Evolutionary conservation across 139 green algal species (phyloP).

Genomic region (Gonium pectorale): DNA sequence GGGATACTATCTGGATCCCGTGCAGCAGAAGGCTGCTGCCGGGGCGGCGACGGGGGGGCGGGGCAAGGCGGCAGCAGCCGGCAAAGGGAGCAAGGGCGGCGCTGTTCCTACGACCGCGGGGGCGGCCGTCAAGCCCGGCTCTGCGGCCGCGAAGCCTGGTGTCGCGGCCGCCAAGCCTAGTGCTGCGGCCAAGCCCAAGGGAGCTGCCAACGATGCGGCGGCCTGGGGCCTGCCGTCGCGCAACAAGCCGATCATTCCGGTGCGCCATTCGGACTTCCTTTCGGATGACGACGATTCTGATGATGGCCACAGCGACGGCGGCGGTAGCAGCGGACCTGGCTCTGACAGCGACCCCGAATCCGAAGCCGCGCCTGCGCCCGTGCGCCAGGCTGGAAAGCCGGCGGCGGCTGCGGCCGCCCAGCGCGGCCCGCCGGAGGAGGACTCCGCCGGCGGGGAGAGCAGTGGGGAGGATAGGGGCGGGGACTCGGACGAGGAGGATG

Average conservation of each 20-base stretch:
- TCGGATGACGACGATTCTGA: conserved; percentile 36
- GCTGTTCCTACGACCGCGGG: neutral
- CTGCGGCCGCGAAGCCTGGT: neutral
- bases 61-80: neutral
- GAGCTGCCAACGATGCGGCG: neutral
- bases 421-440: too few relatives aligned
- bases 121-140: neutral
- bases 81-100: conserved; percentile 12
- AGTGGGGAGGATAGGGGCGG: too few relatives aligned
- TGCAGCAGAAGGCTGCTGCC: too few relatives aligned
- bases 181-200: neutral
- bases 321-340: too few relatives aligned
- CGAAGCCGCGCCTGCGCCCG: too few relatives aligned
- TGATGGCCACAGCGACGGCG: too few relatives aligned
- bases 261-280: conserved; percentile 35
- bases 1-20: conserved; percentile 69
- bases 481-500: conserved; percentile 35
- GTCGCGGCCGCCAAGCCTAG: neutral
- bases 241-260: conserved; percentile 46
- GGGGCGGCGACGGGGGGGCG: neutral
- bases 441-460: too few relatives aligned
- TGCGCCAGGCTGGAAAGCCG: too few relatives aligned
- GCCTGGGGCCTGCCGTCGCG: conserved; percentile 17
- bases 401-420: too few relatives aligned
- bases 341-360: neutral